Evolutionary conservation across 768 basidiomycete genomes (phyloP).

Genomic region (Suillus subalutaceus): DNA sequence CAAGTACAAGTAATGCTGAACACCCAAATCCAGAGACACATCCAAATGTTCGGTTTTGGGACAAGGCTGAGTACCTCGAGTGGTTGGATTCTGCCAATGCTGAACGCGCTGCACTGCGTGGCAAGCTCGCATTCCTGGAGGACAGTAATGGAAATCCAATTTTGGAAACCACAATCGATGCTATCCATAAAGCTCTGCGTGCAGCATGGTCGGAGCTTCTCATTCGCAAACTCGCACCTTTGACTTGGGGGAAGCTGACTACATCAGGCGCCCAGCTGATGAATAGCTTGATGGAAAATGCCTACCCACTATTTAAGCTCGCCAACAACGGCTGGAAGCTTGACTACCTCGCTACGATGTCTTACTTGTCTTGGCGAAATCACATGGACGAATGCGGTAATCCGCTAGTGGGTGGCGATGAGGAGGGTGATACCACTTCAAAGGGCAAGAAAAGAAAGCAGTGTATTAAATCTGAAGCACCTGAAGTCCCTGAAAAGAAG

Average conservation of each 20-base stretch:
- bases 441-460: slow-evolving; percentile 1
- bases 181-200: slow-evolving; percentile 6
- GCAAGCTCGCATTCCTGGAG: slow-evolving; percentile 5
- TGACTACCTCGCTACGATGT: neutral
- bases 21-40: neutral
- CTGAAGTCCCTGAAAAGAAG: neutral
- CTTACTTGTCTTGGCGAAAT: neutral
- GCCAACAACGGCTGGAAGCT: slow-evolving; percentile 14
- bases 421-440: neutral
- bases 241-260: slow-evolving; percentile 10
- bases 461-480: neutral
- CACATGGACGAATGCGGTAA: slow-evolving; percentile 6
- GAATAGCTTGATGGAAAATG: slow-evolving; percentile 5
- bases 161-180: neutral
- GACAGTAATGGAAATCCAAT: slow-evolving; percentile 8
- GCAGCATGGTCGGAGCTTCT: slow-evolving; percentile 12
- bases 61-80: neutral
- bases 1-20: neutral
- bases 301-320: slow-evolving; percentile 9
- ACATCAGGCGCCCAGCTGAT: slow-evolving; percentile 1
- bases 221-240: neutral
- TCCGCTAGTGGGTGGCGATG: slow-evolving; percentile 4
- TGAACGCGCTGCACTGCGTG: neutral
- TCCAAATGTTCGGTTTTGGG: slow-evolving; percentile 6
- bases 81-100: slow-evolving; percentile 5